phyloP scores from a whole-genome alignment of 371 early-diverging fungal genomes.

The Mucor velutinosus region DNA sequence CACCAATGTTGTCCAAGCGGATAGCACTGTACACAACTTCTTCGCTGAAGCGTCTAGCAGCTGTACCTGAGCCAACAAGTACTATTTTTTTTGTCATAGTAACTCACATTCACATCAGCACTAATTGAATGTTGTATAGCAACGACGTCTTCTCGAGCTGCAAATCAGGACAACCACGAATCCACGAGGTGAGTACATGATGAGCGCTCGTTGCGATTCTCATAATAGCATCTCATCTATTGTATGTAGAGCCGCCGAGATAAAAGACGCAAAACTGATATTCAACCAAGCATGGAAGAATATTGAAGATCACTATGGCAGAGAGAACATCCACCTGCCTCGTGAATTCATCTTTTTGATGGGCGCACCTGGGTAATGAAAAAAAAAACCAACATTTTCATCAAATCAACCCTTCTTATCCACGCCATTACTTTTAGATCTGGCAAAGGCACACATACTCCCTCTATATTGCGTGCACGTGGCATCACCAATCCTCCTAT shows the following conservation, averaged over 20 bases:
- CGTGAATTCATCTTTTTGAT: slow-evolving; percentile 71
- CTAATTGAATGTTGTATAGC: slow-evolving; percentile 9
- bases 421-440: slow-evolving; percentile 31
- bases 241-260: slow-evolving; percentile 45
- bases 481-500: slow-evolving; percentile 71
- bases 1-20: neutral
- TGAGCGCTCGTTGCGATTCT: neutral
- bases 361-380: slow-evolving; percentile 66
- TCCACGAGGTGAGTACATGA: slow-evolving; percentile 18
- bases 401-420: neutral
- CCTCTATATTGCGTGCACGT: slow-evolving; percentile 62
- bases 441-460: slow-evolving; percentile 72
- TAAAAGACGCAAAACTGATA: slow-evolving; percentile 69
- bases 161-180: slow-evolving; percentile 10
- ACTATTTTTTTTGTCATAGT: slow-evolving; percentile 1
- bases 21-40: slow-evolving; percentile 11
- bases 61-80: slow-evolving; percentile 25
- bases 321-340: slow-evolving; percentile 63
- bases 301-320: slow-evolving; percentile 63
- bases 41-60: slow-evolving; percentile 6
- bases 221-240: neutral
- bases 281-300: slow-evolving; percentile 74
- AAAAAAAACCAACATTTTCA: neutral
- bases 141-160: slow-evolving; percentile 10
- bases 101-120: neutral